A percentile compares a stretch with the other conserved stretches of the same genome.
Conservation (phyloP, 768 basidiomycete species). For the Suillus paluster region DNA sequence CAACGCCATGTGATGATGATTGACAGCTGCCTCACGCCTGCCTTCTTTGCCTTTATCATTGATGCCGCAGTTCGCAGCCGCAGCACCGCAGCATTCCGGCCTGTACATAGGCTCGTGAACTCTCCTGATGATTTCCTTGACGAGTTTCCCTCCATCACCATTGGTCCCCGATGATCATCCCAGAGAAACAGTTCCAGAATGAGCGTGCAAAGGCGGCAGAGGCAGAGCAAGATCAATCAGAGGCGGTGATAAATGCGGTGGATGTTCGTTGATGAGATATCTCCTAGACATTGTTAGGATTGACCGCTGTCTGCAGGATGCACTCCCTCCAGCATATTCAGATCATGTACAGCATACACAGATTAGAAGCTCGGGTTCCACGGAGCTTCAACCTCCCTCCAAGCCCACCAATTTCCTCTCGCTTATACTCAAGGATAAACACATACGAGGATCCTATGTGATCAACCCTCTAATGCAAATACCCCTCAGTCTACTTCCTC, state of each 20-base stretch:
- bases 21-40: neutral
- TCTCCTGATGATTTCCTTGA: neutral
- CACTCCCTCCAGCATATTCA: slow-evolving; percentile 15
- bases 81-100: neutral
- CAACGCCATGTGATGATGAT: neutral
- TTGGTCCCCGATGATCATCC: slow-evolving; percentile 3
- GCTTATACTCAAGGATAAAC: slow-evolving; percentile 4
- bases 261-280: neutral
- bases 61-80: neutral
- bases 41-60: neutral
- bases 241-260: neutral
- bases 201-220: neutral
- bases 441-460: slow-evolving; percentile 18
- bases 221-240: slow-evolving; percentile 1
- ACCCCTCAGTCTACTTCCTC: slow-evolving; percentile 18
- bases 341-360: neutral
- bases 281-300: neutral
- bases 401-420: slow-evolving; percentile 19
- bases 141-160: neutral
- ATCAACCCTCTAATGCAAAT: slow-evolving; percentile 20
- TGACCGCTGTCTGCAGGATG: slow-evolving; percentile 2
- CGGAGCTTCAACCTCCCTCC: neutral
- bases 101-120: neutral
- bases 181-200: slow-evolving; percentile 6
- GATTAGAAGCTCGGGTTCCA: neutral